phyloP scores from a whole-genome alignment of 352 stramenopile species.

The Halophytophthora batemanensis region DNA sequence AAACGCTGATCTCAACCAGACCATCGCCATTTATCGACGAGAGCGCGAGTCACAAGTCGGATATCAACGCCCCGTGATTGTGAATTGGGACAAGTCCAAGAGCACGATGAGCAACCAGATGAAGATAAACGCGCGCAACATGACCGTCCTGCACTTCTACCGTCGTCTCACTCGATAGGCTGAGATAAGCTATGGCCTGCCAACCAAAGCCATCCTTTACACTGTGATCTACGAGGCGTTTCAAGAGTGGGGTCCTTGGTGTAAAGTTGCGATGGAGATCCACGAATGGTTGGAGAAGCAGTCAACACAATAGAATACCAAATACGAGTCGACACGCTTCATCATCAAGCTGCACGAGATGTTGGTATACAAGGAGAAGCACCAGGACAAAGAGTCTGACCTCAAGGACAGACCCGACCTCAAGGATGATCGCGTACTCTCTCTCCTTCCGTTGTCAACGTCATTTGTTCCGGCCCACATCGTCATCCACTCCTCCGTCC shows the following conservation, averaged over 20 bases:
- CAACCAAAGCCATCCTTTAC: not conserved
- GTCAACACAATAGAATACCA: not conserved
- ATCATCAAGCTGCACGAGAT: not conserved
- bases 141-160: constrained; percentile 1
- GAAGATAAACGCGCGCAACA: not conserved
- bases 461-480: not conserved
- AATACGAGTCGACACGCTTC: not conserved
- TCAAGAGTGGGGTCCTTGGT: not conserved
- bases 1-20: not conserved
- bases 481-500: not conserved
- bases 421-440: not conserved
- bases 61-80: not conserved
- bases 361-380: not conserved
- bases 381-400: not conserved
- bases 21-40: not conserved
- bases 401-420: too few relatives aligned
- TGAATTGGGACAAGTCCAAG: not conserved
- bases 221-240: not conserved
- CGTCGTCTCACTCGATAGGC: not conserved
- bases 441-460: not conserved
- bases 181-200: not conserved
- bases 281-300: not conserved
- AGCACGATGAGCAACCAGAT: not conserved
- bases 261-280: not conserved
- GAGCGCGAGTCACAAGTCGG: not conserved